Conservation (phyloP, 306 rosid species). For the Quercus aquifolioides region DNA sequence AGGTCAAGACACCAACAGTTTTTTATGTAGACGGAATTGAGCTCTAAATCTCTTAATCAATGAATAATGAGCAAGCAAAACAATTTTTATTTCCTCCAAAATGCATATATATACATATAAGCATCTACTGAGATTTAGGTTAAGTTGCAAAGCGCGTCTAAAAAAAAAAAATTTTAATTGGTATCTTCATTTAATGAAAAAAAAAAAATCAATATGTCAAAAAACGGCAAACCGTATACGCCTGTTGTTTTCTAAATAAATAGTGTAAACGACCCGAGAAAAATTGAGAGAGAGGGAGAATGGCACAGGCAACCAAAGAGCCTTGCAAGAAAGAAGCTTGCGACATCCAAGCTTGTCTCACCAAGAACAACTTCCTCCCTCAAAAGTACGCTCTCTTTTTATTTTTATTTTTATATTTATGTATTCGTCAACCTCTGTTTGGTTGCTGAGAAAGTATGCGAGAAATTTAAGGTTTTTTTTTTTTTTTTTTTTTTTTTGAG, state of each 20-base stretch:
- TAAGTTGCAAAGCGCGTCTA: rapidly evolving
- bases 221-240: too few relatives aligned
- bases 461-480: not conserved
- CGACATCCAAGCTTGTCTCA: slow-evolving; percentile 87
- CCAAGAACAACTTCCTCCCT: slow-evolving; percentile 73
- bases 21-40: rapidly evolving
- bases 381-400: slow-evolving; percentile 42
- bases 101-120: too few relatives aligned
- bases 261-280: too few relatives aligned
- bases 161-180: too few relatives aligned
- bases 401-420: not conserved
- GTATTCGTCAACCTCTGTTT: not conserved
- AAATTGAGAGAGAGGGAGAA: slow-evolving; percentile 10
- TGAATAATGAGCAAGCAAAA: too few relatives aligned
- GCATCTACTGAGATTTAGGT: too few relatives aligned
- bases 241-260: too few relatives aligned
- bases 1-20: rapidly evolving
- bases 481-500: not conserved
- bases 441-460: not conserved
- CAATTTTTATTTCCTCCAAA: too few relatives aligned
- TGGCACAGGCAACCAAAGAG: slow-evolving; percentile 68
- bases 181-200: too few relatives aligned
- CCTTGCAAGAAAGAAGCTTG: slow-evolving; percentile 98
- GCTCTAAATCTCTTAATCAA: rapidly evolving
- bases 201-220: too few relatives aligned